Conservation (phyloP, 495 filamentous ascomycete species). For the Xylaria curta region DNA sequence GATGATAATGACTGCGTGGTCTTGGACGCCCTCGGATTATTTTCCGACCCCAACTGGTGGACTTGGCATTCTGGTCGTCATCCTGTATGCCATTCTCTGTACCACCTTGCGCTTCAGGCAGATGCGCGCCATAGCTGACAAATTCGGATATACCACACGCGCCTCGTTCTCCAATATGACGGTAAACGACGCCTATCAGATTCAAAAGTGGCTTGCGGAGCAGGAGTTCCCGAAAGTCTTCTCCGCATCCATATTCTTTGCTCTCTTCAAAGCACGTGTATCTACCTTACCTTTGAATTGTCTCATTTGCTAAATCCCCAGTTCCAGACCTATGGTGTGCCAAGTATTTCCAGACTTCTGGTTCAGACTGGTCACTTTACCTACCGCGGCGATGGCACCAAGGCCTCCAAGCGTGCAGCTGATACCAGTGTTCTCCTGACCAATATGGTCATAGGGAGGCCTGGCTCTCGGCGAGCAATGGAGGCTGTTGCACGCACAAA, state of each 20-base stretch:
- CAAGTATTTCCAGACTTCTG: neutral
- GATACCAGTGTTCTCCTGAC: conserved; percentile 64
- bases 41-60: neutral
- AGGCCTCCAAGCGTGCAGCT: conserved; percentile 63
- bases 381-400: conserved; percentile 42
- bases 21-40: neutral
- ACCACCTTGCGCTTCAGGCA: neutral
- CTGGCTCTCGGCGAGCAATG: conserved; percentile 40
- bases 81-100: neutral
- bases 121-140: neutral
- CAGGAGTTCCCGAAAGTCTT: neutral
- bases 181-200: neutral
- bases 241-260: neutral
- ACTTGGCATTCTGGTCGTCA: neutral
- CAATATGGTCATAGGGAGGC: conserved; percentile 55
- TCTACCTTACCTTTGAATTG: neutral
- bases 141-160: neutral
- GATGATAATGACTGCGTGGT: neutral
- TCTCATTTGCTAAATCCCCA: neutral
- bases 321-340: neutral
- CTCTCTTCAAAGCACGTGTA: neutral
- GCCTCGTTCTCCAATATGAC: neutral
- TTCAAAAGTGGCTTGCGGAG: neutral
- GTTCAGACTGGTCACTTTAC: neutral
- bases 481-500: conserved; percentile 55